Conservation (phyloP, 2,329 filamentous ascomycete genomes). For the Colletotrichum sansevieriae region DNA sequence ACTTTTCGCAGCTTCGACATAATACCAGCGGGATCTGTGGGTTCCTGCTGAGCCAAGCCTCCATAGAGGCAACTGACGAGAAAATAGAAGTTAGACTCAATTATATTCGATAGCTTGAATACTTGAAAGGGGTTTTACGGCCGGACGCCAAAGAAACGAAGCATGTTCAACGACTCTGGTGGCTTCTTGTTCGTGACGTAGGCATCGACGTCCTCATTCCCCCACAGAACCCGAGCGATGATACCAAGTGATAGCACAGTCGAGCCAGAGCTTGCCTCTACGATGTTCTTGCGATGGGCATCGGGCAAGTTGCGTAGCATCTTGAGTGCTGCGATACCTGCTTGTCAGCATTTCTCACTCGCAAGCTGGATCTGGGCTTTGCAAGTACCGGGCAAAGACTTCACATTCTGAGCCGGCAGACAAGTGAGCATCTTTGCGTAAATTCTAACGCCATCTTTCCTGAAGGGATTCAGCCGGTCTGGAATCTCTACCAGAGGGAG, state of each 20-base stretch:
- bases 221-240: conserved; percentile 51
- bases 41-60: conserved; percentile 51
- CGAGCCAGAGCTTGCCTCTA: conserved; percentile 36
- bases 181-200: conserved; percentile 63
- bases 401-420: conserved; percentile 73
- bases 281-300: background rate
- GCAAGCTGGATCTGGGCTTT: background rate
- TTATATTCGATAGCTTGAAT: fast-evolving
- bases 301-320: conserved; percentile 11
- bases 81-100: background rate
- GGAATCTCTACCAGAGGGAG: conserved; percentile 72
- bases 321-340: background rate
- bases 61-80: conserved; percentile 48
- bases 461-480: conserved; percentile 66
- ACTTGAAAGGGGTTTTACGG: conserved; percentile 45
- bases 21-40: conserved; percentile 49
- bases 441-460: conserved; percentile 69
- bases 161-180: conserved; percentile 49
- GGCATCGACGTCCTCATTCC: conserved; percentile 58
- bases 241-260: conserved; percentile 44
- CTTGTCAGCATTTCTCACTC: background rate
- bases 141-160: conserved; percentile 52
- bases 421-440: conserved; percentile 75
- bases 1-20: conserved; percentile 47
- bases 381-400: conserved; percentile 67